Evolutionary conservation across 768 basidiomycete species (phyloP).

Genomic region (Erythrobasidium yunnanense): DNA sequence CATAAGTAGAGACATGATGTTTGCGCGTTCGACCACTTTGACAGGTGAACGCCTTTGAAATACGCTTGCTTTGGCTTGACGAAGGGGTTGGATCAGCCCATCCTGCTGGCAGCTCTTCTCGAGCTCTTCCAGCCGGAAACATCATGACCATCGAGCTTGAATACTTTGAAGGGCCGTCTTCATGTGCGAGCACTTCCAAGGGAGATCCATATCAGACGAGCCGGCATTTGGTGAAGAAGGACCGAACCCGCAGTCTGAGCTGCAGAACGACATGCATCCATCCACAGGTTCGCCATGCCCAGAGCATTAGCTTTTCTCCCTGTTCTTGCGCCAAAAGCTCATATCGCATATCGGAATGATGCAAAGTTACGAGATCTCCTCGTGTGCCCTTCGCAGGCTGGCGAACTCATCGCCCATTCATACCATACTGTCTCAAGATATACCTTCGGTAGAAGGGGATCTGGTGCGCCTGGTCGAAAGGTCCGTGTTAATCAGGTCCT

Average conservation of each 20-base stretch:
- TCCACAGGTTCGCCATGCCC: background rate
- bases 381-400: background rate
- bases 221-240: background rate
- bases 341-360: background rate
- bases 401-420: background rate
- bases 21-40: too few species aligned
- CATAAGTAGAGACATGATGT: too few species aligned
- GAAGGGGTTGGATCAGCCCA: too few species aligned
- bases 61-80: too few species aligned
- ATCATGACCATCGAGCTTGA: conserved; percentile 13
- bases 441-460: background rate
- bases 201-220: background rate
- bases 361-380: conserved; percentile 15
- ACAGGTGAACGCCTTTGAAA: too few species aligned
- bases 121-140: too few species aligned
- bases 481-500: background rate
- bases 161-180: background rate
- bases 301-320: background rate
- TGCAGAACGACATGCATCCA: conserved; percentile 4
- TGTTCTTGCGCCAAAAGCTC: background rate
- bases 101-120: too few species aligned
- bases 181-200: background rate
- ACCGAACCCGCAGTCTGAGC: background rate
- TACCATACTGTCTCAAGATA: conserved; percentile 7
- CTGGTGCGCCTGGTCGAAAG: background rate